Conservation (phyloP, 306 rosid species). For the Vigna reflexopilosa region DNA sequence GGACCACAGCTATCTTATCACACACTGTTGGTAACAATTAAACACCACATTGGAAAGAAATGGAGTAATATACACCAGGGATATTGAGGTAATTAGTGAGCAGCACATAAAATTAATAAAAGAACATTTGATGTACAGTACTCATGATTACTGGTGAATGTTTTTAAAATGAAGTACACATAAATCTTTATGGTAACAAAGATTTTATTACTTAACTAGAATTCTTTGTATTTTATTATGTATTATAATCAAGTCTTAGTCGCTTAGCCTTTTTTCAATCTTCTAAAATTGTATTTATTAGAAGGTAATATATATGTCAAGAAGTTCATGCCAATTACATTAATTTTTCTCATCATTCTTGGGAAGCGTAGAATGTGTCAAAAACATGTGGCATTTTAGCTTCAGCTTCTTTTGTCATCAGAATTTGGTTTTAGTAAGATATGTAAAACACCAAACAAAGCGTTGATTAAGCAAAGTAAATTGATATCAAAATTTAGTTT, state of each 20-base stretch:
- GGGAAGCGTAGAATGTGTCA: not conserved
- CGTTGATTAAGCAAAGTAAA: not conserved
- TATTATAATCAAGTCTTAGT: not conserved
- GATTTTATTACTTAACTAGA: not conserved
- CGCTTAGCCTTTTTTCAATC: not conserved
- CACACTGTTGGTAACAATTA: too few species aligned
- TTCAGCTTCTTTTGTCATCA: not conserved
- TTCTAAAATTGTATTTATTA: not conserved
- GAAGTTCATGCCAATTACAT: not conserved
- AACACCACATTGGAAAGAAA: too few species aligned
- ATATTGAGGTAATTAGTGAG: not conserved
- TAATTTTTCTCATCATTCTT: not conserved
- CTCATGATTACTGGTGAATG: conserved; percentile 11
- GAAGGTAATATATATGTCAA: too few species aligned
- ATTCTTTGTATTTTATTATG: not conserved
- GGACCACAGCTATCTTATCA: too few species aligned
- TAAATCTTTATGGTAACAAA: not conserved
- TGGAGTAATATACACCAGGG: not conserved
- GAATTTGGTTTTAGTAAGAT: conserved; percentile 8
- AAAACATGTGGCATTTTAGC: not conserved
- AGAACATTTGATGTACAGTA: not conserved
- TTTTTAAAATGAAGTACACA: not conserved
- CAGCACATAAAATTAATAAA: not conserved
- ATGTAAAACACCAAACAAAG: not conserved
- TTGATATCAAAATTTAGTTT: conserved; percentile 13